These are phyloP conservation scores for Pseudevernia furfuracea DNA, from an alignment of 495 filamentous ascomycete genomes.

Conservation along the genomic window DNA sequence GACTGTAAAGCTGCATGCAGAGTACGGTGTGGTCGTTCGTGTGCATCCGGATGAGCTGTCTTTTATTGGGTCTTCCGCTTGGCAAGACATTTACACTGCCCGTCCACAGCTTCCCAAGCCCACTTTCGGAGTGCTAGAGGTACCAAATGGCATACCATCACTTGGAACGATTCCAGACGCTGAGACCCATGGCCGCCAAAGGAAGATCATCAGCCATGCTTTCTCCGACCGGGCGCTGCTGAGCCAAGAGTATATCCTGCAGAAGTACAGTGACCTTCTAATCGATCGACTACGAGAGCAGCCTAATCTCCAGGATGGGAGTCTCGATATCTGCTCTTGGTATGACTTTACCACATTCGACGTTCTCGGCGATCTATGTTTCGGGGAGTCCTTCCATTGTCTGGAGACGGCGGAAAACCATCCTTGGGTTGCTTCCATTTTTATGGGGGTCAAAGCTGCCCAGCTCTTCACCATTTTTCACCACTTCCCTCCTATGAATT, in stretches of 20 bases:
- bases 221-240: constrained; percentile 32
- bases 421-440: constrained; percentile 48
- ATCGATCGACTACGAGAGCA: constrained; percentile 38
- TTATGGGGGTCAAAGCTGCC: constrained; percentile 30
- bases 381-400: constrained; percentile 52
- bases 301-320: constrained; percentile 11
- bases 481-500: constrained; percentile 14
- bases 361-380: constrained; percentile 52
- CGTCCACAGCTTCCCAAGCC: constrained; percentile 23
- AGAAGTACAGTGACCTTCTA: constrained; percentile 40
- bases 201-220: constrained; percentile 27
- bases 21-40: constrained; percentile 36
- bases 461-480: constrained; percentile 19
- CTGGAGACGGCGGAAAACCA: constrained; percentile 43
- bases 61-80: constrained; percentile 29
- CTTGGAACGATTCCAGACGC: constrained; percentile 15
- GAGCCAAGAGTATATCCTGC: constrained; percentile 39
- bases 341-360: constrained; percentile 56
- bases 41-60: constrained; percentile 36
- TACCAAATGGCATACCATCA: background rate
- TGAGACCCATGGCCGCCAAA: constrained; percentile 29
- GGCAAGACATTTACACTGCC: constrained; percentile 22
- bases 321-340: constrained; percentile 45
- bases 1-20: constrained; percentile 30
- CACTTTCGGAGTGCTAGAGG: constrained; percentile 1